Percentiles rank a stretch among this genome's conserved stretches.
Conservation (phyloP, 2,329 filamentous ascomycete genomes). For the Paecilomyces dactylethromorphus region DNA sequence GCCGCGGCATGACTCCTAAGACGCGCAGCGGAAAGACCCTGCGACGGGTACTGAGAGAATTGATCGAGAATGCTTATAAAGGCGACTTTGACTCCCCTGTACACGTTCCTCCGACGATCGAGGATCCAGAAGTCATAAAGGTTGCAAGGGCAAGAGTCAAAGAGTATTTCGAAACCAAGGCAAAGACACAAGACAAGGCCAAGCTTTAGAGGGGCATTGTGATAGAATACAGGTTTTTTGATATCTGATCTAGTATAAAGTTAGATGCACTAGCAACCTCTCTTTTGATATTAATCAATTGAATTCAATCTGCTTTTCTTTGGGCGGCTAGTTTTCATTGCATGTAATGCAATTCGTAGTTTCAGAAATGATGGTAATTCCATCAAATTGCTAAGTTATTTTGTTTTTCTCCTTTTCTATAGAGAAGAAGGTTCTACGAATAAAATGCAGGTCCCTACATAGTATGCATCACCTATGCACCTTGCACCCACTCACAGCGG, state of each 20-base stretch:
- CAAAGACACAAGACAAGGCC: constrained; percentile 27
- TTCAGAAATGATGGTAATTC: too few relatives aligned
- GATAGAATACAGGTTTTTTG: not conserved
- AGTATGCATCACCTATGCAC: too few relatives aligned
- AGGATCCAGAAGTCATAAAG: constrained; percentile 68
- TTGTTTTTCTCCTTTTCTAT: too few relatives aligned
- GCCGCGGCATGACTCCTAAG: constrained; percentile 81
- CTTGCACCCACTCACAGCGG: constrained; percentile 5
- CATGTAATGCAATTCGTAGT: too few relatives aligned
- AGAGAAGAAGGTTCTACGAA: too few relatives aligned
- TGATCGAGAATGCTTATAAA: constrained; percentile 74
- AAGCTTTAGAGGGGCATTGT: constrained; percentile 35
- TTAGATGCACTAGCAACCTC: too few relatives aligned
- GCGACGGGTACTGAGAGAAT: constrained; percentile 70
- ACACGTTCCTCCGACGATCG: constrained; percentile 73
- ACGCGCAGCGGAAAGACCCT: constrained; percentile 90
- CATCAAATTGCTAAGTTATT: too few relatives aligned
- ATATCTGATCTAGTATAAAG: not conserved
- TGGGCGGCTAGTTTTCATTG: too few relatives aligned
- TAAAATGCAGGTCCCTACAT: too few relatives aligned
- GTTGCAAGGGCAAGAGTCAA: constrained; percentile 64
- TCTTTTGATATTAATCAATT: too few relatives aligned
- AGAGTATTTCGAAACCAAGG: constrained; percentile 63
- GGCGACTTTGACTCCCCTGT: constrained; percentile 68
- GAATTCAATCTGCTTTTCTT: too few relatives aligned